Base-by-base conservation (phyloP, 331 rosid species). In the Stylosanthes scabra region DNA sequence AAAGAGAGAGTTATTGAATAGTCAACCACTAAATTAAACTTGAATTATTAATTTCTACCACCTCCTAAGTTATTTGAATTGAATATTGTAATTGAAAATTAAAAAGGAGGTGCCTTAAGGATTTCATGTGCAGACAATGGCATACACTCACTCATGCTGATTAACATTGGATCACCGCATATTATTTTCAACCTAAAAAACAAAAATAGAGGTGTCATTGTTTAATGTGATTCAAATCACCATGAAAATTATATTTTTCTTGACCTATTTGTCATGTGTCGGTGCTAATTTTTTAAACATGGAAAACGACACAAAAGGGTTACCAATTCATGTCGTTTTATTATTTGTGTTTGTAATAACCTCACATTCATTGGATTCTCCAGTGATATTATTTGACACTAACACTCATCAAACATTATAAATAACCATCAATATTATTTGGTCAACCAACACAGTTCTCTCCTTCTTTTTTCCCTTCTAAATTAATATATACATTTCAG, bases 71-170 rank as follows among this genome's bases (percentile, higher is more conserved):
- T 16, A 76, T 20, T 34, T 67, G 45, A 27, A 67, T 66, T 75
- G 61, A 64, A 15, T 41, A 4, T 50, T 50, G 46, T 6, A 67
- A 59, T 54, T 63, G 52, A 20, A 11, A 27, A 78, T 80, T n/a
- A n/a, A n/a, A n/a, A n/a, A n/a, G 91, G 89, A 65, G 25, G 90
- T 90, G 66, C 84, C 93, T 11, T 47, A 64, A 42, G 83, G 73
- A 54, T 88, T 37, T 61, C 83, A 79, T 1, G 86, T 86, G 68
- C 85, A 86, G 41, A 78, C 88, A 80, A 78, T 88, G 89, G 90
- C 93, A 61, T 20, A 76, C 92, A 27, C 86, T 20, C 25, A 20
- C 25, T 88, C 85, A n/a, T 88, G 59, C 79, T 90, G 16, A 10
- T 86, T 6, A 88, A 85, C 25, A 20, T 20, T 34, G 39, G 39